Conservation (phyloP, 2,329 filamentous ascomycete species). For the Clonostachys sp. region DNA sequence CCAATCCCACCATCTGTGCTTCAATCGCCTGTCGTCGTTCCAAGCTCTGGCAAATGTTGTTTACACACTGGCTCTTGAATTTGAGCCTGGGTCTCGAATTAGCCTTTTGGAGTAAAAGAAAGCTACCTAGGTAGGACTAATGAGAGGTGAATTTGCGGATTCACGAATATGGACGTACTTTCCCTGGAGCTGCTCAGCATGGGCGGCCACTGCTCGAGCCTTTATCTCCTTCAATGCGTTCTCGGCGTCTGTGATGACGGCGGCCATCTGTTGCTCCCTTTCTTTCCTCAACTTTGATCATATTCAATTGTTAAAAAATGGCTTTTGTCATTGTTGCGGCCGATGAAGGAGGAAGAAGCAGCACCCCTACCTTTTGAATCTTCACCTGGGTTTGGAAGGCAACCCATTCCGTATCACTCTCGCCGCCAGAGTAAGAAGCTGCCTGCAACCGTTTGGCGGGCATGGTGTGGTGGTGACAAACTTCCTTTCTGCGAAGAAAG, state of each 20-base stretch:
- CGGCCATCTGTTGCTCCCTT: neutral
- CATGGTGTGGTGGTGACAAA: no score
- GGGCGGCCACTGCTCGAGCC: neutral
- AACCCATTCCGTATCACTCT: no score
- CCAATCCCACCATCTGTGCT: neutral
- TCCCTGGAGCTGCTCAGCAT: neutral
- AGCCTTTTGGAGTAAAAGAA: neutral
- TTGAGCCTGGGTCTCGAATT: neutral
- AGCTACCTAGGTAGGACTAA: no score
- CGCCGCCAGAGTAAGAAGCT: no score
- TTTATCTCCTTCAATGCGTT: neutral
- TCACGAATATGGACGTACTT: neutral
- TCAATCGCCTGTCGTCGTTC: conserved; percentile 2
- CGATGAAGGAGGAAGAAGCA: no score
- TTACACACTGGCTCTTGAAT: conserved; percentile 1
- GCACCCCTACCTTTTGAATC: no score
- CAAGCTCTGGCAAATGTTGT: neutral
- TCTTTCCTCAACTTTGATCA: neutral
- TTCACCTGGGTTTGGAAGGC: no score
- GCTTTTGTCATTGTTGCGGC: no score
- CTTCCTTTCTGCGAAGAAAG: no score
- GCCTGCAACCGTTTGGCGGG: no score
- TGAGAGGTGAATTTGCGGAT: neutral
- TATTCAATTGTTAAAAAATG: neutral
- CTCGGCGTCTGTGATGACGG: neutral